A percentile compares a stretch with the other conserved stretches of the same genome.
Conservation (phyloP, 192 early-diverging fungal genomes). For the Coemansia sp. region DNA sequence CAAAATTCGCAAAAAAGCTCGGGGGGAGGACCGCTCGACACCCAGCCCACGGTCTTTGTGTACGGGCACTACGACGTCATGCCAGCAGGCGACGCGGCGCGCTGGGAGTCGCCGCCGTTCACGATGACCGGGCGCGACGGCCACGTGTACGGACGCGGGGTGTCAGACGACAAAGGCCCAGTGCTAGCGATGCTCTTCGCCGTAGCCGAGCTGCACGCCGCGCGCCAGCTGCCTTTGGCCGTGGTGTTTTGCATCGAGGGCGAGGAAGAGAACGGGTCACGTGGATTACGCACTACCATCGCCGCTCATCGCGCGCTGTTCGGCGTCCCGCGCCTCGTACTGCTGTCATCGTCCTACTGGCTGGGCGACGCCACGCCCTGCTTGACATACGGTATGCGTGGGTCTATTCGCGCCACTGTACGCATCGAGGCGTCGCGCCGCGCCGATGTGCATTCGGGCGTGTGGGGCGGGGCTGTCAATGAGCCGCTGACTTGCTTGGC, state of each 20-base stretch:
- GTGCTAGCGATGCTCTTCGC: slow-evolving; percentile 75
- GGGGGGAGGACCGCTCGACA: slow-evolving; percentile 22
- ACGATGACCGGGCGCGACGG: slow-evolving; percentile 68
- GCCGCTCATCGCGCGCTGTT: slow-evolving; percentile 42
- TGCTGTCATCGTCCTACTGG: slow-evolving; percentile 78
- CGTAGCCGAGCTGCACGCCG: slow-evolving; percentile 64
- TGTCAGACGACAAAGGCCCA: slow-evolving; percentile 83
- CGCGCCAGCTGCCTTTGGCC: slow-evolving; percentile 61
- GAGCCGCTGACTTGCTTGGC: slow-evolving; percentile 73
- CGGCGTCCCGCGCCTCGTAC: slow-evolving; percentile 30
- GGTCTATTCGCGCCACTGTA: slow-evolving; percentile 69
- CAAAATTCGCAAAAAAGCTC: slow-evolving; percentile 9
- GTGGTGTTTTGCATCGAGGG: slow-evolving; percentile 81
- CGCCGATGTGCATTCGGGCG: slow-evolving; percentile 76
- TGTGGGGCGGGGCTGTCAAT: slow-evolving; percentile 74
- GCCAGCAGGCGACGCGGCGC: slow-evolving; percentile 64
- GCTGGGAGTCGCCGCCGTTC: slow-evolving; percentile 72
- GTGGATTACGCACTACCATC: slow-evolving; percentile 67
- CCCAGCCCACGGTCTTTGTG: slow-evolving; percentile 62
- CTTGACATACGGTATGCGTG: slow-evolving; percentile 79
- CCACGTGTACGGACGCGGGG: slow-evolving; percentile 77
- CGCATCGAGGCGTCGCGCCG: slow-evolving; percentile 48
- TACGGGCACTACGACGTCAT: slow-evolving; percentile 89
- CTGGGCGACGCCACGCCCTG: slow-evolving; percentile 76
- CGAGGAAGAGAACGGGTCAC: slow-evolving; percentile 78